Conservation (phyloP, 2,329 filamentous ascomycete genomes). For the Hypoxylon sp. region DNA sequence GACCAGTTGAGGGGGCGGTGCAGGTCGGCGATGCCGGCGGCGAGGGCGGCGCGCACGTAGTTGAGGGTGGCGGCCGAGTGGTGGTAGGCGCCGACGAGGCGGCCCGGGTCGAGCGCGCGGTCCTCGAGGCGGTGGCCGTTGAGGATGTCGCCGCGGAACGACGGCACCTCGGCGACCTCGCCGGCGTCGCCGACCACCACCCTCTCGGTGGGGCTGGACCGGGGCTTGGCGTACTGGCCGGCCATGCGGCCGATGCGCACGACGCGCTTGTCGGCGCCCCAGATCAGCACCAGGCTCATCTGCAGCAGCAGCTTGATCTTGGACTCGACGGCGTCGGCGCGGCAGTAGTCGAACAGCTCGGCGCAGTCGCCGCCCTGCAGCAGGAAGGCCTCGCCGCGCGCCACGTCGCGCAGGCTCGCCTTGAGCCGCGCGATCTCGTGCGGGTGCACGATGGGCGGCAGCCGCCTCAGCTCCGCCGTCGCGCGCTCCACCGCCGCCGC, state of each 20-base stretch:
- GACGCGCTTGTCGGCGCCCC: constrained; percentile 81
- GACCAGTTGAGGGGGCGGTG: constrained; percentile 95
- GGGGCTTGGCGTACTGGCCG: constrained; percentile 95
- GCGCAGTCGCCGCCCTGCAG: constrained; percentile 97
- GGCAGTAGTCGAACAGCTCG: constrained; percentile 96
- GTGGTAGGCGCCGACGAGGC: constrained; percentile 92
- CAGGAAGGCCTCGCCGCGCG: constrained; percentile 88
- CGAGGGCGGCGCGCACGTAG: constrained; percentile 83
- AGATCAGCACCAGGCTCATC: constrained; percentile 96
- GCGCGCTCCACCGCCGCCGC: constrained; percentile 65
- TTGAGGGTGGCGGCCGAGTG: constrained; percentile 95
- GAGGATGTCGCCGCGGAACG: constrained; percentile 93
- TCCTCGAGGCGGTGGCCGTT: constrained; percentile 85
- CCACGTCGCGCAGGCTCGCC: constrained; percentile 81
- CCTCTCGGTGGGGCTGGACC: constrained; percentile 83
- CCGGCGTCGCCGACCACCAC: constrained; percentile 78
- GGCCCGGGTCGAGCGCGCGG: constrained; percentile 79
- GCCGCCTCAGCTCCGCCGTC: constrained; percentile 67
- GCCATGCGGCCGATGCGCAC: constrained; percentile 96
- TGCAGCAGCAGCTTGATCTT: constrained; percentile 97
- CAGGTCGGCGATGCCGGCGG: constrained; percentile 90
- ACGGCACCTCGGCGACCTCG: constrained; percentile 77
- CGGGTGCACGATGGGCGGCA: constrained; percentile 82
- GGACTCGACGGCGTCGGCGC: constrained; percentile 85
- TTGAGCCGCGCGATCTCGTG: constrained; percentile 83